Evolutionary conservation across 2,329 filamentous ascomycete species (phyloP).

Genomic region (Penicillium hesseltinei): DNA sequence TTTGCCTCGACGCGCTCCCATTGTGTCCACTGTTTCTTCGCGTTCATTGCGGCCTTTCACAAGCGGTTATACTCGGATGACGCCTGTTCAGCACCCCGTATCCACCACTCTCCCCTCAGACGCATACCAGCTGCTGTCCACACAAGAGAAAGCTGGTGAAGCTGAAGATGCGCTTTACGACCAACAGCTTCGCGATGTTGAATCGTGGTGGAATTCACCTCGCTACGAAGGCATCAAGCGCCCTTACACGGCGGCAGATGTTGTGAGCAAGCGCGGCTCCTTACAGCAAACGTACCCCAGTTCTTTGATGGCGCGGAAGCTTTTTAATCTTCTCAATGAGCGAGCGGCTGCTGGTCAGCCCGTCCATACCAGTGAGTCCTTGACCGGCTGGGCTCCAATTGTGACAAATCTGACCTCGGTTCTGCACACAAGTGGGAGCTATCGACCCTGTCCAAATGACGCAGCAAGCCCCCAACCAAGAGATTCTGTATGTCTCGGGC

Average conservation of each 20-base stretch:
- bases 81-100: constrained; percentile 60
- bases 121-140: constrained; percentile 80
- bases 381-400: background rate
- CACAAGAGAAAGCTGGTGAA: constrained; percentile 70
- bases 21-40: constrained; percentile 21
- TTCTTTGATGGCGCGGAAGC: constrained; percentile 90
- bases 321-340: constrained; percentile 85
- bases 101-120: constrained; percentile 65
- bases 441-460: constrained; percentile 99
- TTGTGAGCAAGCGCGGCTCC: constrained; percentile 88
- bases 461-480: constrained; percentile 92
- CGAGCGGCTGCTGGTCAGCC: constrained; percentile 75
- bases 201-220: constrained; percentile 84
- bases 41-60: constrained; percentile 36
- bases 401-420: constrained; percentile 11
- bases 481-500: constrained; percentile 92
- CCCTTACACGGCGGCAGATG: constrained; percentile 84
- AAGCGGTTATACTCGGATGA: constrained; percentile 51
- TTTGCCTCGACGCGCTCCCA: constrained; percentile 34
- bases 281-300: constrained; percentile 86
- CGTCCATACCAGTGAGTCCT: constrained; percentile 76
- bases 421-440: constrained; percentile 74
- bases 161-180: constrained; percentile 85
- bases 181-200: constrained; percentile 77
- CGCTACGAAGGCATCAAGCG: constrained; percentile 87